Percentiles rank a stretch among this genome's conserved stretches.
Evolutionary conservation across 306 rosid species (phyloP).

Genomic region (Phaseolus lunatus): DNA sequence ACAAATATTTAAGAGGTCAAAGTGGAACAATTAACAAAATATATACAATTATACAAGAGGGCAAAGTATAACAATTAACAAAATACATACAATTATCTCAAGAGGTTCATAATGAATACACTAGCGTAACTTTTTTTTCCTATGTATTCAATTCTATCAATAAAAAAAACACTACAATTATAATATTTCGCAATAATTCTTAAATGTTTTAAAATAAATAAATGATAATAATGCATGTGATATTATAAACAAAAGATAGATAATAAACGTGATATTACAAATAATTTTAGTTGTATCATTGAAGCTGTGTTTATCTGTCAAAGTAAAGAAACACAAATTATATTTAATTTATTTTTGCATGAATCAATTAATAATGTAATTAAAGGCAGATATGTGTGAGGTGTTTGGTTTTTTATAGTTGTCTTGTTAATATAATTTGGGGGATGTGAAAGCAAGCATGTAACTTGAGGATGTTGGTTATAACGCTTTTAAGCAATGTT

Average conservation of each 20-base stretch:
- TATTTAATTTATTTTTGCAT: not conserved
- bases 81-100: not conserved
- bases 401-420: conserved; percentile 4
- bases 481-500: conserved; percentile 48
- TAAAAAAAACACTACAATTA: not conserved
- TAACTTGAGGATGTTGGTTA: conserved; percentile 38
- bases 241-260: not conserved
- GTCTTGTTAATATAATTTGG: not conserved
- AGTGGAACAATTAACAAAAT: not conserved
- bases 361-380: not conserved
- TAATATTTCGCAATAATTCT: not conserved
- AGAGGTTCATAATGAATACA: no score
- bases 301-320: not conserved
- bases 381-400: not conserved
- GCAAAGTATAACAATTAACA: no score
- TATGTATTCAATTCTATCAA: no score
- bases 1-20: no score
- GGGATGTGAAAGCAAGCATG: conserved; percentile 18
- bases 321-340: not conserved
- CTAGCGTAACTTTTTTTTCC: no score
- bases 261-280: not conserved
- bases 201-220: not conserved
- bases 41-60: no score
- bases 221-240: not conserved
- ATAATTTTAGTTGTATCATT: not conserved